These are phyloP conservation scores for Microstegium vimineum DNA, from an alignment of 176 grass and related monocot species.

Conservation along the genomic window DNA sequence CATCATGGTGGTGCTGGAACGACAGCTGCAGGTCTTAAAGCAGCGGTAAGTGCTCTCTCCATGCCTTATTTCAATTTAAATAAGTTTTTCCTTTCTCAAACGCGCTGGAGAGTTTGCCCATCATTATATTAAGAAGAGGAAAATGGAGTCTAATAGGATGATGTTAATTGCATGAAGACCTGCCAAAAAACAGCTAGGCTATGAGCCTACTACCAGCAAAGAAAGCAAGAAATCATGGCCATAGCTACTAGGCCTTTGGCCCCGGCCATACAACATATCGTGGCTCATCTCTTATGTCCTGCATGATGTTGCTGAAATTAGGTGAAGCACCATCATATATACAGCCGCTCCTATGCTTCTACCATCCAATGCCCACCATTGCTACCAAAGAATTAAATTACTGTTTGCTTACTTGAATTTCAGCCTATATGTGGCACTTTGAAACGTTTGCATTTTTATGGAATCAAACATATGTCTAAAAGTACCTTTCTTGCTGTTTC, in stretches of 20 bases:
- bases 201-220: not conserved
- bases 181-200: not conserved
- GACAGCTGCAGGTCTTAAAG: slow-evolving; percentile 90
- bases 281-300: not conserved
- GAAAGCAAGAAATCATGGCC: not conserved
- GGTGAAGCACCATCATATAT: not conserved
- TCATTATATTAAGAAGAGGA: not conserved
- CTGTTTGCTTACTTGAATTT: not conserved
- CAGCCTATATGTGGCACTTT: not conserved
- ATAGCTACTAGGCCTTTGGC: not conserved
- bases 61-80: not conserved
- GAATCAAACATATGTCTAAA: not conserved
- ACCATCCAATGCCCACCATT: not conserved
- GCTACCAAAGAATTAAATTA: not conserved
- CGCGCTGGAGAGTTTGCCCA: not conserved
- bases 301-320: not conserved
- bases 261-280: no score
- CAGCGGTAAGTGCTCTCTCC: slow-evolving; percentile 55
- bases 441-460: not conserved
- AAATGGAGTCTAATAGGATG: not conserved
- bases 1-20: slow-evolving; percentile 99
- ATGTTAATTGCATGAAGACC: not conserved
- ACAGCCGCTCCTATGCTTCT: not conserved
- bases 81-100: not conserved
- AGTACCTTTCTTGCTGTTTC: not conserved